Percentiles rank a stretch among this genome's conserved stretches.
Conservation (phyloP, 768 basidiomycete species). For the Multifurca ochricompacta region DNA sequence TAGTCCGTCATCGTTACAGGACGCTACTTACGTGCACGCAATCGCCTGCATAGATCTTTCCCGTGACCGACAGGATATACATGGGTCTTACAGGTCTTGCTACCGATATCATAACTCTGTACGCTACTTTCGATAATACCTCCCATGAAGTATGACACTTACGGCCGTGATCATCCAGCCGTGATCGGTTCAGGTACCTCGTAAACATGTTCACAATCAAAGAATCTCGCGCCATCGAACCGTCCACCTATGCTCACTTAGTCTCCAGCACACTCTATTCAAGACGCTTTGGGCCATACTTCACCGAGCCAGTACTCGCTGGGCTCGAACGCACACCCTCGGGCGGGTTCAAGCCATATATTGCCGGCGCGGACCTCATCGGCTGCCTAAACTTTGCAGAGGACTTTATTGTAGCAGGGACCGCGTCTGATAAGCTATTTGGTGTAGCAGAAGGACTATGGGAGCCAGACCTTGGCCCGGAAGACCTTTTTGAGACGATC, state of each 20-base stretch:
- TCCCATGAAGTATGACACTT: not conserved
- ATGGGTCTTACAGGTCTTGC: slow-evolving; percentile 89
- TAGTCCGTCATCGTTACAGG: not conserved
- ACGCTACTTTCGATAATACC: slow-evolving; percentile 23
- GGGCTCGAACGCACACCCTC: slow-evolving; percentile 71
- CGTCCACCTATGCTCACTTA: slow-evolving; percentile 92
- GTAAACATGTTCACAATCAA: slow-evolving; percentile 99
- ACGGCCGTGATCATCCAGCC: slow-evolving; percentile 36
- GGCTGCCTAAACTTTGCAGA: slow-evolving; percentile 91
- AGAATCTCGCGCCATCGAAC: slow-evolving; percentile 94
- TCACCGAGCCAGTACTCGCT: slow-evolving; percentile 93
- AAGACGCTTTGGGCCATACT: slow-evolving; percentile 92
- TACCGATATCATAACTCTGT: slow-evolving; percentile 91
- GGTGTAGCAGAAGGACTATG: slow-evolving; percentile 98
- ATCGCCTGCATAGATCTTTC: slow-evolving; percentile 64
- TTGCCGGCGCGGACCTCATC: slow-evolving; percentile 90
- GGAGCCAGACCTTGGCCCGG: slow-evolving; percentile 94
- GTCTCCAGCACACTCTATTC: slow-evolving; percentile 95
- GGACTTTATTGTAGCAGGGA: slow-evolving; percentile 95
- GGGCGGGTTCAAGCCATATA: slow-evolving; percentile 79
- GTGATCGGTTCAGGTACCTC: slow-evolving; percentile 85
- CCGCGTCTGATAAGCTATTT: slow-evolving; percentile 84
- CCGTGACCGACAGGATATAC: slow-evolving; percentile 87
- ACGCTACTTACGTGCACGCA: slow-evolving; percentile 14
- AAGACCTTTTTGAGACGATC: slow-evolving; percentile 97